Evolutionary conservation across 129 eudicot species (phyloP).

Genomic region (Mikania micrantha): DNA sequence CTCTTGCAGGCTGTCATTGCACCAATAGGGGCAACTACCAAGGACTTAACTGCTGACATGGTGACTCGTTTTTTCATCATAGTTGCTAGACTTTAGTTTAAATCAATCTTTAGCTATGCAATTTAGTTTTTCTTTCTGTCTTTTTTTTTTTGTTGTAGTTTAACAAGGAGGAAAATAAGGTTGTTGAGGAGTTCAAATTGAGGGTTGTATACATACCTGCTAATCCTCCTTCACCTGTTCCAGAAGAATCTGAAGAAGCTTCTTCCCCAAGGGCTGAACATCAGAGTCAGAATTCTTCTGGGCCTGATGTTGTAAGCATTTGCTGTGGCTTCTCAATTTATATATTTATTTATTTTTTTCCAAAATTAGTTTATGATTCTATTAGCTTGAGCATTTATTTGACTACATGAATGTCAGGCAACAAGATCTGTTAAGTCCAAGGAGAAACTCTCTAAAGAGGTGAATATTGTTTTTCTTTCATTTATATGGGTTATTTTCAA

Average conservation of each 20-base stretch:
- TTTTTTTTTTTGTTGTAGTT: too few relatives aligned
- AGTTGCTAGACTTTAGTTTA: not conserved
- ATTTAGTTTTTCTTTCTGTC: not conserved
- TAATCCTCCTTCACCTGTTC: constrained; percentile 96
- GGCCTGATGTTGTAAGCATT: constrained; percentile 60
- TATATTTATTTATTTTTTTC: not conserved
- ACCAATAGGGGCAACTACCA: constrained; percentile 48
- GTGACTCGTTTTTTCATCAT: constrained; percentile 25
- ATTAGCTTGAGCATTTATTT: not conserved
- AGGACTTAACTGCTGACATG: constrained; percentile 65
- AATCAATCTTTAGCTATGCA: not conserved
- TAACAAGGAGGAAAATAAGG: constrained; percentile 60
- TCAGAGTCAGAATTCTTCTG: constrained; percentile 44
- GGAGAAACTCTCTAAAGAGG: constrained; percentile 57
- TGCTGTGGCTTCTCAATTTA: not conserved
- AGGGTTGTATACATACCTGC: constrained; percentile 85
- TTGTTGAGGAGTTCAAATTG: constrained; percentile 74
- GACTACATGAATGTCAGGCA: constrained; percentile 33
- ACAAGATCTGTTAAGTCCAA: constrained; percentile 45
- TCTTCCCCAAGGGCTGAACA: constrained; percentile 66
- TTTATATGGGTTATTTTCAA: not conserved
- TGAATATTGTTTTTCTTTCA: constrained; percentile 19
- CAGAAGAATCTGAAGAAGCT: constrained; percentile 94
- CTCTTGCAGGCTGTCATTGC: constrained; percentile 82
- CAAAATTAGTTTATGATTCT: not conserved